phyloP scores from a whole-genome alignment of 2,329 filamentous ascomycete species.

The Penicillium sp. region DNA sequence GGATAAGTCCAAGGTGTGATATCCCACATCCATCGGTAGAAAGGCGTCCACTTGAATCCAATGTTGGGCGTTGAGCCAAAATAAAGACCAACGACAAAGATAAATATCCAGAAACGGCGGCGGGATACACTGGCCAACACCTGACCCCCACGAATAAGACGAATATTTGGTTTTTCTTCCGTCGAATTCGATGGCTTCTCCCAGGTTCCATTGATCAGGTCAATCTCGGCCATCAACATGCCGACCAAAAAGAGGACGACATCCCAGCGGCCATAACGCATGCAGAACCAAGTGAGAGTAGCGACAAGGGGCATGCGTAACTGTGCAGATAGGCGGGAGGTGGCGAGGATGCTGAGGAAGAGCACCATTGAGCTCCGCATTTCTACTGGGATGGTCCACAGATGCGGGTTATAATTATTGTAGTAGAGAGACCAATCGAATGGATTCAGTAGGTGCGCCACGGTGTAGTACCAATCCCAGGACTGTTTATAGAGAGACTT shows the following conservation, averaged over 20 bases:
- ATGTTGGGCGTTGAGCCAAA: slow-evolving; percentile 48
- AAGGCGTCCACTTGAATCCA: slow-evolving; percentile 46
- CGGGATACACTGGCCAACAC: slow-evolving; percentile 27
- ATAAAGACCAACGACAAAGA: slow-evolving; percentile 48
- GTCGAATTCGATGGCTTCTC: slow-evolving; percentile 20
- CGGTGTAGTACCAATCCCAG: slow-evolving; percentile 41
- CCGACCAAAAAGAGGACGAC: slow-evolving; percentile 48
- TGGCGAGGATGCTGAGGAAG: slow-evolving; percentile 46
- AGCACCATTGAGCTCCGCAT: slow-evolving; percentile 51
- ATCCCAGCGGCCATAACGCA: slow-evolving; percentile 50
- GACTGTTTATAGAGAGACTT: slow-evolving; percentile 38
- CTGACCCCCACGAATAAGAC: slow-evolving; percentile 18
- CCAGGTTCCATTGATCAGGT: slow-evolving; percentile 46
- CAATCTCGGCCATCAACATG: slow-evolving; percentile 49
- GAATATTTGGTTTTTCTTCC: slow-evolving; percentile 26
- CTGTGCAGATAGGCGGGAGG: slow-evolving; percentile 39
- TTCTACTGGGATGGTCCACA: slow-evolving; percentile 53
- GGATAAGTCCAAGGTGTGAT: slow-evolving; percentile 47
- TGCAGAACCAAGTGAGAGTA: slow-evolving; percentile 43
- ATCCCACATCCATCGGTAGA: slow-evolving; percentile 45
- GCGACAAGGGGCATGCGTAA: slow-evolving; percentile 41
- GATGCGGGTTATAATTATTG: slow-evolving; percentile 51
- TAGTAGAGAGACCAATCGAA: slow-evolving; percentile 46
- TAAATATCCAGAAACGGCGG: slow-evolving; percentile 39
- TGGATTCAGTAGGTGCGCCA: slow-evolving; percentile 41